A percentile compares a stretch with the other conserved stretches of the same genome.
These are phyloP conservation scores for Calonectria crousiana DNA, from an alignment of 2,329 filamentous ascomycete species.

Conservation along the genomic window DNA sequence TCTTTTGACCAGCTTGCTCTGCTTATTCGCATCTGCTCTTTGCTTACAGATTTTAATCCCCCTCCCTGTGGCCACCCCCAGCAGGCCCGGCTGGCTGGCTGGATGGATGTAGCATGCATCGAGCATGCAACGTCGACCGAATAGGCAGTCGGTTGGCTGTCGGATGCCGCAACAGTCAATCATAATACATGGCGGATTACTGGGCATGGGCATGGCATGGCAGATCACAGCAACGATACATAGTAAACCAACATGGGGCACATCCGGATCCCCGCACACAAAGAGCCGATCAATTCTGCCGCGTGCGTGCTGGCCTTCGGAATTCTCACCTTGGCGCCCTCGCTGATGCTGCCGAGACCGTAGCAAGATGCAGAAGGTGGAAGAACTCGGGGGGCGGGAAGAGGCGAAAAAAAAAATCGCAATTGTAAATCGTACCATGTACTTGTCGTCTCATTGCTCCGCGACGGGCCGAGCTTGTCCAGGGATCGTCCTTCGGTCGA, in stretches of 20 bases:
- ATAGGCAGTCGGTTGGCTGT: conserved; percentile 9
- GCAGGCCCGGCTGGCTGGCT: not conserved
- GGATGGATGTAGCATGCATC: not conserved
- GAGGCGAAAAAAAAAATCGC: not conserved
- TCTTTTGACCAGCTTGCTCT: not conserved
- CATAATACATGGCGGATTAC: not conserved
- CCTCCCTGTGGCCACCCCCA: not conserved
- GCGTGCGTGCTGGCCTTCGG: not conserved
- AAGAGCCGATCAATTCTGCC: conserved; percentile 1
- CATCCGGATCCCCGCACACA: not conserved
- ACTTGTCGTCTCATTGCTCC: conserved; percentile 11
- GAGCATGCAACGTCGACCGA: not conserved
- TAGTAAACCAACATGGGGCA: not conserved
- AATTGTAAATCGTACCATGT: conserved; percentile 21
- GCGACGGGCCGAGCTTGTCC: conserved; percentile 18
- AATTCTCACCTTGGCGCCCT: not conserved
- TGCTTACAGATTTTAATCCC: not conserved
- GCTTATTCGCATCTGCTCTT: not conserved
- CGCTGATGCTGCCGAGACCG: not conserved
- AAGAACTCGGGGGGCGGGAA: not conserved
- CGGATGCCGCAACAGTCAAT: conserved; percentile 2
- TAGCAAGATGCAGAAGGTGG: not conserved
- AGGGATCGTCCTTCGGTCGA: conserved; percentile 1
- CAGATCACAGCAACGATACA: not conserved
- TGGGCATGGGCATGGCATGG: not conserved